Conservation (phyloP, 441 rosid species). For the Mallotus repandus region DNA sequence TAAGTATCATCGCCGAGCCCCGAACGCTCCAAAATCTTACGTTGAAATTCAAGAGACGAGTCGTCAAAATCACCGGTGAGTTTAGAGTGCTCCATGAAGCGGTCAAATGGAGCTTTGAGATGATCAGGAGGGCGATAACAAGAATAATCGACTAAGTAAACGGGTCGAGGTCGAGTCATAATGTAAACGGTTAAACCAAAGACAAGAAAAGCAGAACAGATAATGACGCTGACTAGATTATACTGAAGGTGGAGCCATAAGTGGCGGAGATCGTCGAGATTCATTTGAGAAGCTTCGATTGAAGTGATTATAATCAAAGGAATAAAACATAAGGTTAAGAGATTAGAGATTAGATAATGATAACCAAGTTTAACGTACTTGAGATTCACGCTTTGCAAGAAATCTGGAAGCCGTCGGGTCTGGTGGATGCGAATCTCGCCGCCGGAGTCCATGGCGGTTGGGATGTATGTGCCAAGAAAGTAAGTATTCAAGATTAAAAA, state of each 20-base stretch:
- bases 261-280: slow-evolving; percentile 46
- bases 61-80: slow-evolving; percentile 65
- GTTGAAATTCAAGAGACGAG: slow-evolving; percentile 73
- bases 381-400: slow-evolving; percentile 77
- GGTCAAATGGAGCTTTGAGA: slow-evolving; percentile 46
- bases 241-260: slow-evolving; percentile 61
- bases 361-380: slow-evolving; percentile 74
- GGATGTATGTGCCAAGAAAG: slow-evolving; percentile 3
- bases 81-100: slow-evolving; percentile 61
- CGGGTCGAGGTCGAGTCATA: slow-evolving; percentile 53
- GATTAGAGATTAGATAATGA: slow-evolving; percentile 58
- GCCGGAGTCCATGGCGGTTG: slow-evolving; percentile 28
- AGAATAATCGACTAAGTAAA: slow-evolving; percentile 56
- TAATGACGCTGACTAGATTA: slow-evolving; percentile 52
- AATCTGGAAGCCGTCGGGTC: slow-evolving; percentile 54
- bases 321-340: slow-evolving; percentile 49
- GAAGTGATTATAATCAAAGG: slow-evolving; percentile 50
- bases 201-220: slow-evolving; percentile 49
- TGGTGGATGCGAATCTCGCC: slow-evolving; percentile 59
- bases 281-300: slow-evolving; percentile 48
- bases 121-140: slow-evolving; percentile 54
- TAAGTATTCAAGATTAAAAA: no score
- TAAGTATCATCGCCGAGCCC: slow-evolving; percentile 75
- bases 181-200: slow-evolving; percentile 56
- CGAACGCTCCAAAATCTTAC: slow-evolving; percentile 67